phyloP scores from a whole-genome alignment of 306 rosid genomes.

The Fragaria iinumae region DNA sequence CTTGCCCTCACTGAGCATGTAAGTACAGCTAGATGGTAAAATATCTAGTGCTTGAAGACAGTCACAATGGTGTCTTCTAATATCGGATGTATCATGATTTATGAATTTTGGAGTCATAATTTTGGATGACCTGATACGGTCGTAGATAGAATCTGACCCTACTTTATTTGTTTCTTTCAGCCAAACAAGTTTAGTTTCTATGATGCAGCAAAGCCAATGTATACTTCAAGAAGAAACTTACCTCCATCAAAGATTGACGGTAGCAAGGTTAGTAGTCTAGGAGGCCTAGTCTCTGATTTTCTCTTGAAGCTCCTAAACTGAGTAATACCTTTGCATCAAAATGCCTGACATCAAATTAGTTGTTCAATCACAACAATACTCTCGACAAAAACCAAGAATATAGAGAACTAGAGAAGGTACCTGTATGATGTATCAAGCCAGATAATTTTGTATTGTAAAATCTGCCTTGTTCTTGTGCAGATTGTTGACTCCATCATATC shows the following conservation, averaged over 20 bases:
- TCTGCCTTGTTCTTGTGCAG: constrained; percentile 44
- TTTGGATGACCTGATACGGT: neutral
- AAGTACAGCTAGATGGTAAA: constrained; percentile 27
- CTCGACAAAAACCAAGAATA: neutral
- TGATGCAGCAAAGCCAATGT: constrained; percentile 83
- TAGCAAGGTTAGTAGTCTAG: constrained; percentile 63
- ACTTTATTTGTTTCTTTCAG: constrained; percentile 20
- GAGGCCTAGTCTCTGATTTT: constrained; percentile 2
- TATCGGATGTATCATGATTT: neutral
- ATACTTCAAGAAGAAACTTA: constrained; percentile 89
- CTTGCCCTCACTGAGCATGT: constrained; percentile 92
- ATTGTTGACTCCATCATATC: constrained; percentile 84
- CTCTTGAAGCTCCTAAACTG: constrained; percentile 5
- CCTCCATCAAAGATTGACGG: constrained; percentile 86
- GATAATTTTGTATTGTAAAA: constrained; percentile 5
- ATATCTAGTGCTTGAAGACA: neutral
- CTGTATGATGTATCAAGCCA: neutral
- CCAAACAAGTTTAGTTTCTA: constrained; percentile 80
- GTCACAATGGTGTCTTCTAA: neutral
- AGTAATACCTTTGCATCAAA: neutral
- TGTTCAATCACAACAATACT: neutral
- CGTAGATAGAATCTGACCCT: neutral
- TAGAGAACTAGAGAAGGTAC: neutral
- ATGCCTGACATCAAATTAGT: neutral
- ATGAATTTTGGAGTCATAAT: neutral